Conservation (phyloP, 192 early-diverging fungal species). For the Backusella luteola region DNA sequence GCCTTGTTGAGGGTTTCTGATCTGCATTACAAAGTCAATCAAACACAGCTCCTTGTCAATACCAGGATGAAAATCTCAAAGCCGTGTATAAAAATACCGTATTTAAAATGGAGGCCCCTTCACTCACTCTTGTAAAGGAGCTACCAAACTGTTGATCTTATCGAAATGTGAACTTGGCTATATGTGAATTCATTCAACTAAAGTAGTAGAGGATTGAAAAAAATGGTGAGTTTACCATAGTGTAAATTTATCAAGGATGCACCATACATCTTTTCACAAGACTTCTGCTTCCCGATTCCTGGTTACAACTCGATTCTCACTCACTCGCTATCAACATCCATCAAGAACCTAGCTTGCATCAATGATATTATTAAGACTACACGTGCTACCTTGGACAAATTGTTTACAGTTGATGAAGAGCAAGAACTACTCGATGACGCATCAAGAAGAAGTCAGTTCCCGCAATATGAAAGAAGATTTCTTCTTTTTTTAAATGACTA, state of each 20-base stretch:
- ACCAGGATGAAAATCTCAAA: conserved; percentile 1
- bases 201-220: no score
- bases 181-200: no score
- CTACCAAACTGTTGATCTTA: background rate
- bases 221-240: no score
- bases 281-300: background rate
- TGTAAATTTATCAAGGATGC: no score
- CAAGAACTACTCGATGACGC: background rate
- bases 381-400: background rate
- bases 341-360: background rate
- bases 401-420: background rate
- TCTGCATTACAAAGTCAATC: background rate
- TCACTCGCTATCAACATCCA: background rate
- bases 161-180: no score
- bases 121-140: background rate
- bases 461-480: no score
- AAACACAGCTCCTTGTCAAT: background rate
- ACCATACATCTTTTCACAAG: background rate
- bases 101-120: background rate
- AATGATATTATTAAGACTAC: background rate
- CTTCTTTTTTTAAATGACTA: no score
- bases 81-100: background rate
- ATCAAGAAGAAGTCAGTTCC: no score
- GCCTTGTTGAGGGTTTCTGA: background rate
- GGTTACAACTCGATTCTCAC: background rate